Evolutionary conservation across 176 grass and related monocot genomes (phyloP).

Genomic region (Bonia amplexicaulis): DNA sequence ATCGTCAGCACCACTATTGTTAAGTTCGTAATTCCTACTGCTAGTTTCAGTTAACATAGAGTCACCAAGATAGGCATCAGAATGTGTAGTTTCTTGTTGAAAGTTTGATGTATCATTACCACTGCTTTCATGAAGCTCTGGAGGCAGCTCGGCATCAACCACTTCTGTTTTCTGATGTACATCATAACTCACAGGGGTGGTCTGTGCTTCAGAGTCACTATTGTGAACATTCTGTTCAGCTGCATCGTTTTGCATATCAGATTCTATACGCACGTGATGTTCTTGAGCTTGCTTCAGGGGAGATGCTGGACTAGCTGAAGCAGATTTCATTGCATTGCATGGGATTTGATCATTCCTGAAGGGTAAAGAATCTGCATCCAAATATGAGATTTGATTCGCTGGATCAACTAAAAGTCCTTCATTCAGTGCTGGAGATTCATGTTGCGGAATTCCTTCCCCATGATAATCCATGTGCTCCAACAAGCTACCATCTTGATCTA

Average conservation of each 20-base stretch:
- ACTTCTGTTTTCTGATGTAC: constrained; percentile 33
- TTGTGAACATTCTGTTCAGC: constrained; percentile 32
- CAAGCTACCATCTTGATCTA: constrained; percentile 39
- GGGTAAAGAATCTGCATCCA: constrained; percentile 29
- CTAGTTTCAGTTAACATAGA: constrained; percentile 50
- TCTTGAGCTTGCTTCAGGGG: constrained; percentile 36
- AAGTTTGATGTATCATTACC: constrained; percentile 41
- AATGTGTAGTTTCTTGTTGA: constrained; percentile 39
- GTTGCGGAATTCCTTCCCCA: constrained; percentile 25
- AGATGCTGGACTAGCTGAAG: constrained; percentile 33
- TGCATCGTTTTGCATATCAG: constrained; percentile 34
- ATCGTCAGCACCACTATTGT: constrained; percentile 37
- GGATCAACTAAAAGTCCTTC: constrained; percentile 38
- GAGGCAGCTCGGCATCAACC: constrained; percentile 11
- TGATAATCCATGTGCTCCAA: constrained; percentile 53
- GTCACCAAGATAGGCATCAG: constrained; percentile 43
- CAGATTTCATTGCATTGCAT: constrained; percentile 34
- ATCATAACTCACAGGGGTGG: constrained; percentile 23
- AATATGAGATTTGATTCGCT: constrained; percentile 28
- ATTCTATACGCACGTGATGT: constrained; percentile 14
- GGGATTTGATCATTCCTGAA: constrained; percentile 48
- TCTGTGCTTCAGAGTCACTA: constrained; percentile 28
- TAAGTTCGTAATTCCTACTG: constrained; percentile 38
- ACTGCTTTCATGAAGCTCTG: constrained; percentile 37
- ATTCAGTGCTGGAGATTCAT: constrained; percentile 40